A percentile compares a stretch with the other conserved stretches of the same genome.
These are phyloP conservation scores for Strigomonas culicis DNA, from an alignment of 208 protist genomes.

Conservation along the genomic window DNA sequence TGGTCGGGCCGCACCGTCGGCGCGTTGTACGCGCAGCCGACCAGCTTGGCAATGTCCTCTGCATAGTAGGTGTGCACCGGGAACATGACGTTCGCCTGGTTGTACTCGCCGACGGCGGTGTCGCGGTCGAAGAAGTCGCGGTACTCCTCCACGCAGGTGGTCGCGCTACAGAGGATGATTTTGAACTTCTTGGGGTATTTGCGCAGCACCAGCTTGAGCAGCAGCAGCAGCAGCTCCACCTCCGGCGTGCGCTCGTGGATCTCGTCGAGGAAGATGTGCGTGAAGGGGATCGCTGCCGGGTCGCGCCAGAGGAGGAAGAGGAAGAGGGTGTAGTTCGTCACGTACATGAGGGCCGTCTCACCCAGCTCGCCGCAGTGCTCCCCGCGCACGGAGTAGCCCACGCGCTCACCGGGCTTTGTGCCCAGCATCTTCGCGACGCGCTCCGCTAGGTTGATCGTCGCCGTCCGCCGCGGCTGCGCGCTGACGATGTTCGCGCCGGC, in stretches of 20 bases:
- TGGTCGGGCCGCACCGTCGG: conserved; percentile 24
- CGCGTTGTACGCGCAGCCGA: conserved; percentile 34
- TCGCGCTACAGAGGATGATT: conserved; percentile 89
- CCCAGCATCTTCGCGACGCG: conserved; percentile 52
- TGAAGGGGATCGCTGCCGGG: conserved; percentile 59
- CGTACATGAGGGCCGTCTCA: conserved; percentile 78
- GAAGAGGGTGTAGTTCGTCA: conserved; percentile 87
- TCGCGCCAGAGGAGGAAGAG: conserved; percentile 61
- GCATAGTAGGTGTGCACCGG: conserved; percentile 75
- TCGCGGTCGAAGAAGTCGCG: conserved; percentile 62
- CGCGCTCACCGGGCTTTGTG: conserved; percentile 39
- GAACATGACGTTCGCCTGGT: conserved; percentile 52
- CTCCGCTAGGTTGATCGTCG: conserved; percentile 74
- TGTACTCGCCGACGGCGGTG: conserved; percentile 62
- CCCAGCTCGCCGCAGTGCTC: conserved; percentile 69
- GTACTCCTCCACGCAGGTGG: conserved; percentile 80
- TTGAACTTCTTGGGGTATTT: conserved; percentile 63
- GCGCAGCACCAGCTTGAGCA: conserved; percentile 80
- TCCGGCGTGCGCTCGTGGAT: conserved; percentile 95
- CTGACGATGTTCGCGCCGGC: conserved; percentile 48
- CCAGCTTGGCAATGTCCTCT: conserved; percentile 66
- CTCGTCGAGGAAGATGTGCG: conserved; percentile 93
- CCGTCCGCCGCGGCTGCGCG: conserved; percentile 76
- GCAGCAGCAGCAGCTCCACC: conserved; percentile 85
- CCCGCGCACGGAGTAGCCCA: conserved; percentile 83